Conservation (phyloP, 768 basidiomycete species). For the Austroboletus eburneus region DNA sequence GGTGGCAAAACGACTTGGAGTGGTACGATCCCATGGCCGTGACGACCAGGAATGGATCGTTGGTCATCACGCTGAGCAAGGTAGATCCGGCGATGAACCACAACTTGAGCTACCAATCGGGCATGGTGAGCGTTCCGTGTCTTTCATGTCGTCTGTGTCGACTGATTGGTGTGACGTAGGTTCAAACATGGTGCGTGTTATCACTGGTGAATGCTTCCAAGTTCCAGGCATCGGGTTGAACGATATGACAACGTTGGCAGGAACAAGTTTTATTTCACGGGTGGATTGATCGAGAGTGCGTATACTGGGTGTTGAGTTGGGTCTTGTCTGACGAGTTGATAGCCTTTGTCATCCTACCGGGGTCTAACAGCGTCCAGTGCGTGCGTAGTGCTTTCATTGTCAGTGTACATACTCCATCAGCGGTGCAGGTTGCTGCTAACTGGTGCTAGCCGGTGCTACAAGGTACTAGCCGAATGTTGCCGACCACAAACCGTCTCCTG, state of each 20-base stretch:
- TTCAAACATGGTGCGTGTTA: slow-evolving; percentile 27
- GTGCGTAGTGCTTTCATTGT: slow-evolving; percentile 5
- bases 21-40: slow-evolving; percentile 56
- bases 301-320: not conserved
- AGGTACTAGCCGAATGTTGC: too few species aligned
- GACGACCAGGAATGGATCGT: slow-evolving; percentile 48
- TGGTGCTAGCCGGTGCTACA: too few species aligned
- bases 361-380: slow-evolving; percentile 36
- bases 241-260: slow-evolving; percentile 15
- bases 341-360: slow-evolving; percentile 40
- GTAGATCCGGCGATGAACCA: slow-evolving; percentile 40
- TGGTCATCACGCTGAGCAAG: slow-evolving; percentile 47
- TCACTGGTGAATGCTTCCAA: not conserved
- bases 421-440: too few species aligned
- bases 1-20: slow-evolving; percentile 40
- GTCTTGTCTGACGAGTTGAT: slow-evolving; percentile 9
- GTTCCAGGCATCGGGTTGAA: slow-evolving; percentile 3
- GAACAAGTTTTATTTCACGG: slow-evolving; percentile 81
- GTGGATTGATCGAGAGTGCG: slow-evolving; percentile 59
- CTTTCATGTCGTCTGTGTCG: slow-evolving; percentile 12
- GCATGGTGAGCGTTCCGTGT: slow-evolving; percentile 26
- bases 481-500: too few species aligned
- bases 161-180: slow-evolving; percentile 22
- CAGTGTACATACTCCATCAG: too few species aligned
- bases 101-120: slow-evolving; percentile 43